These are phyloP conservation scores for Ophiostoma himal-ulmi DNA, from an alignment of 2,329 filamentous ascomycete species.

Conservation along the genomic window DNA sequence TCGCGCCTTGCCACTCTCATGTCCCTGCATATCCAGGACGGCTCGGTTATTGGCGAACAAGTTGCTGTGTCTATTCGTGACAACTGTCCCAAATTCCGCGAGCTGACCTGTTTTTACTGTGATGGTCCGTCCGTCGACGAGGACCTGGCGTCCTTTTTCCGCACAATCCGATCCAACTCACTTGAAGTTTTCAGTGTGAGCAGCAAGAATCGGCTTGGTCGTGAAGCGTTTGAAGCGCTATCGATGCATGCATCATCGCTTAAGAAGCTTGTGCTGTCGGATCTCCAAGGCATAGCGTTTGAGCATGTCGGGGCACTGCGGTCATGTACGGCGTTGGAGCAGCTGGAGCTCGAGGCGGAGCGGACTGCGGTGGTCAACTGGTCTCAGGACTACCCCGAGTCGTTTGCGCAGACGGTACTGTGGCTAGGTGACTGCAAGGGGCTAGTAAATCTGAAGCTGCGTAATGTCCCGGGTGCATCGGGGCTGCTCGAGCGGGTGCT, in stretches of 20 bases:
- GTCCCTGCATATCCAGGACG: slow-evolving; percentile 56
- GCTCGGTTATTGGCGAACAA: slow-evolving; percentile 51
- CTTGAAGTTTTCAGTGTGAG: slow-evolving; percentile 55
- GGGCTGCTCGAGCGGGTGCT: slow-evolving; percentile 32
- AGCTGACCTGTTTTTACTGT: slow-evolving; percentile 51
- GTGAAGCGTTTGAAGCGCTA: slow-evolving; percentile 52
- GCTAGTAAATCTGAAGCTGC: neutral
- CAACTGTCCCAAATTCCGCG: slow-evolving; percentile 56
- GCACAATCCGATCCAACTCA: slow-evolving; percentile 49
- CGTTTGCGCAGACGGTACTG: slow-evolving; percentile 30
- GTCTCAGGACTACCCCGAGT: slow-evolving; percentile 25
- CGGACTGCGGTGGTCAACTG: slow-evolving; percentile 27
- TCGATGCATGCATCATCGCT: slow-evolving; percentile 37
- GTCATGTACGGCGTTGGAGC: slow-evolving; percentile 34
- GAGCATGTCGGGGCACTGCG: slow-evolving; percentile 31
- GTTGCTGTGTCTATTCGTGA: slow-evolving; percentile 49
- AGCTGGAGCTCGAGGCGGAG: slow-evolving; percentile 32
- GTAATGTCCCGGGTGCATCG: neutral
- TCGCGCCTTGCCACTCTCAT: slow-evolving; percentile 52
- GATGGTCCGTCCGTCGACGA: slow-evolving; percentile 46
- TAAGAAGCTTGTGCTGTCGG: slow-evolving; percentile 32
- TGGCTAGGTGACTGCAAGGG: slow-evolving; percentile 29
- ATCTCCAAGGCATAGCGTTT: slow-evolving; percentile 31
- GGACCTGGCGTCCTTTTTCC: slow-evolving; percentile 54
- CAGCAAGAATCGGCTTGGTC: slow-evolving; percentile 49